Base-by-base conservation (phyloP, 768 basidiomycete species). In the Tubosaeta sp. region DNA sequence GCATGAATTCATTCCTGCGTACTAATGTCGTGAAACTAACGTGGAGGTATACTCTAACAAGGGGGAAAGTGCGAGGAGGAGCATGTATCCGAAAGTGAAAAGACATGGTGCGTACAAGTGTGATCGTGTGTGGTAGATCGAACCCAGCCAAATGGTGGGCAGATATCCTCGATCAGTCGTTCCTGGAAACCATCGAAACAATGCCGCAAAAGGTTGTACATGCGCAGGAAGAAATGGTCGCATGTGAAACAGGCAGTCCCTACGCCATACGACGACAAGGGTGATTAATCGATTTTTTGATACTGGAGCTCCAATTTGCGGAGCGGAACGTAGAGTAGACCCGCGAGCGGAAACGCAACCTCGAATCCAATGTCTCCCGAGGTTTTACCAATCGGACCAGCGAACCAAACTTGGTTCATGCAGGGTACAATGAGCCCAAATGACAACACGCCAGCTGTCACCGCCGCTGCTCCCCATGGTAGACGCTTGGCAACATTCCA, bases 291-390 rank as follows among this genome's bases (percentile, higher is more conserved):
- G 26, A 66, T 56, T 38, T 52, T 56, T 46, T 68, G 67, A 48
- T 63, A 65, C 32, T 54, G 72, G 29, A 76, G 71, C 60, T 83
- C 82, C 27, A 81, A 41, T 55, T 62, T 73, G 51, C 87, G 71
- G 32, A 88, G 72, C 2, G 79, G 79, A 5, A 82, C 16, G 64
- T 86, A 88, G 34, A 79, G 57, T 34, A 79, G 16, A 12, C 65
- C 71, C 0, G 79, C 75, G 7, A 76, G 66, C 5, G 68, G 63
- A 48, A 84, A 80, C 0, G 84, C 84, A 14, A 83, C 66, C 53
- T 86, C 74, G 35, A 91, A 78, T 3, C 85, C 88, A 48, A 91
- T 81, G 65, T 91, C 88, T 3, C 88, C 88, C 11, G 83, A 74
- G 8, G 61, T 70, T 33, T 63, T 58, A 4, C 86, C 87, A 17